Conservation (phyloP, 495 filamentous ascomycete genomes). For the Aspergillus coremiiformis region DNA sequence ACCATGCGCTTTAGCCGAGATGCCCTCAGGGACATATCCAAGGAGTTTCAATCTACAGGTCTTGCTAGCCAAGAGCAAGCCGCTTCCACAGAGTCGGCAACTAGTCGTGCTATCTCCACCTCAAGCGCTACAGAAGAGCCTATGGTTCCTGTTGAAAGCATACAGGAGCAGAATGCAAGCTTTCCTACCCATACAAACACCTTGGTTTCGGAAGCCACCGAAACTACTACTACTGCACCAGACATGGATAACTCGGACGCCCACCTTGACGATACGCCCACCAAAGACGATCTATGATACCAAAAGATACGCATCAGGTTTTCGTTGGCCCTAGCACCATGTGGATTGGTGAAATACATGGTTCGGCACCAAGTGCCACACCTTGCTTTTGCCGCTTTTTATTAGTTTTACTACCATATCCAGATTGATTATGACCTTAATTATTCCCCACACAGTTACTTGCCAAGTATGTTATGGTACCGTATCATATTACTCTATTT, state of each 20-base stretch:
- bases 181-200: background rate
- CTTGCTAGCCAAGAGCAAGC: background rate
- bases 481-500: constrained; percentile 2
- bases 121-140: background rate
- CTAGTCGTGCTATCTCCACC: background rate
- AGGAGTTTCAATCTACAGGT: background rate
- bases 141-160: background rate
- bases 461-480: constrained; percentile 22
- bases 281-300: constrained; percentile 52
- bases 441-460: constrained; percentile 40
- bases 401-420: background rate
- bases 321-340: background rate
- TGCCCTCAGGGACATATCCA: background rate
- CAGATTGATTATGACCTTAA: constrained; percentile 12
- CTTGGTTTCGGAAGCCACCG: background rate
- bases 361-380: constrained; percentile 6
- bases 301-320: background rate
- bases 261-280: background rate
- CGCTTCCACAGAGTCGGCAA: background rate
- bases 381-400: background rate
- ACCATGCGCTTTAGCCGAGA: background rate
- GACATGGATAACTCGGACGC: background rate
- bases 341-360: background rate
- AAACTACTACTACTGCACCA: background rate
- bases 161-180: background rate